Base-by-base conservation (phyloP, 306 rosid genomes). In the Alnus glutinosa region DNA sequence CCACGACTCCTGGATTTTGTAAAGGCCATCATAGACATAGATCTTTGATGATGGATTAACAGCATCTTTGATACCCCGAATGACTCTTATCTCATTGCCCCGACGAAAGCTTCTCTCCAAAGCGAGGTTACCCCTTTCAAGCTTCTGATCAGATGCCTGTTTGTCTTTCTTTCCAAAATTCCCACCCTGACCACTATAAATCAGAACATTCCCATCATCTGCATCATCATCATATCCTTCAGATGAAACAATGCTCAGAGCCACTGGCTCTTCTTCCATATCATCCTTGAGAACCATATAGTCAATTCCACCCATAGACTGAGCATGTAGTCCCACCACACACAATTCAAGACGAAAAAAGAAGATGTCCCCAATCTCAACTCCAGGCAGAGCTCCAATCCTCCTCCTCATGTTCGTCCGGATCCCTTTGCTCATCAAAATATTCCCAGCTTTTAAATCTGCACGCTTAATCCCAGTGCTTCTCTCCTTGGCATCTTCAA, bases 141-240 rank as follows among this genome's bases (percentile, higher is more conserved):
- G 96, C 88, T 89, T 91, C 86, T 91, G 93, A 83, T 91, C 93
- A 79, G 73, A 32, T 61, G 28, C 80, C n/a, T 74, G 75, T 78
- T 81, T 90, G 8, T 89, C 92, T 75, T 80, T 88, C 81, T 79
- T 89, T 54, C 78, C 82, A 79, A 79, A 85, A 73, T 75, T 74
- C 79, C 89, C 96, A 81, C 96, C 91, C 75, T 87, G 90, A 55
- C 96, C 93, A 77, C 87, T 89, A 79, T 91, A 91, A 77, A 89
- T 76, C 75, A 91, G 83, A 58, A 91, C 59, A 84, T 91, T 84
- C 8, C 70, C 39, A 75, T 87, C 89, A 69, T 82, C 90, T 3
- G 81, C 66, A 32, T 86, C 80, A 76, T 91, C 84, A 70, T 78
- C 96, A 66, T 91, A 91, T 19, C 84, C 91, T 81, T 87, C 94